Base-by-base conservation (phyloP, 805 yeast species). In the Wickerhamomyces canadensis region DNA sequence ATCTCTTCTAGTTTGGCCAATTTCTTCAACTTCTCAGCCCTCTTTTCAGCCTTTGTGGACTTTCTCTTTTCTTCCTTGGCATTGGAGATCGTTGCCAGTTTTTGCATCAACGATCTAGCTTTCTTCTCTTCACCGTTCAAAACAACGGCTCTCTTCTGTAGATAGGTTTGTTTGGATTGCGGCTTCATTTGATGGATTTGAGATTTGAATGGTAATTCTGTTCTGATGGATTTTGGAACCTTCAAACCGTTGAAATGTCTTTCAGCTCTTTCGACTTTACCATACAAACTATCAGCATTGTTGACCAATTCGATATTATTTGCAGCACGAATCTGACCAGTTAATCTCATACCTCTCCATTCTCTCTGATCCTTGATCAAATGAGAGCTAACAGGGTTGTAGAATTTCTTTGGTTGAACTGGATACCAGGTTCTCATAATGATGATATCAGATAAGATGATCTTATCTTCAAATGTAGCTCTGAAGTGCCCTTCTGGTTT, bases 351-450 rank as follows among this genome's bases (percentile, higher is more conserved):
- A 45, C 99, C 99, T 54, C 76, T 76, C 99, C 99, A 93, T 53
- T 85, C 85, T 23, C 72, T 68, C 64, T 93, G 93, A 48, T 87
- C 76, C 25, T 67, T 57, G 41, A 89, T 62, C 51, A 94, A 69
- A 56, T 91, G 68, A 2, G 98, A 93, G 0, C 97, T 84, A 16
- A 93, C 98, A 2, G 98, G 98, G 57, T 93, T 94, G 63, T 91
- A 94, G 63, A 87, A 93, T 59, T 79, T 79, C 61, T 91, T 83
- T 13, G 93, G 84, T 47, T 75, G 79, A 27, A 93, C 94, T 2
- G 98, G 98, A 58, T 88, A 89, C 98, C 98, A 93, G 4, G 98
- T 89, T 58, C 95, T 80, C 58, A 93, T 66, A 51, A 91, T 80
- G 13, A 93, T 75, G 37, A 86, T 83, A 61, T 93, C 98, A 48